Evolutionary conservation across 495 filamentous ascomycete genomes (phyloP).

Genomic region (Recurvomyces mirabilis): DNA sequence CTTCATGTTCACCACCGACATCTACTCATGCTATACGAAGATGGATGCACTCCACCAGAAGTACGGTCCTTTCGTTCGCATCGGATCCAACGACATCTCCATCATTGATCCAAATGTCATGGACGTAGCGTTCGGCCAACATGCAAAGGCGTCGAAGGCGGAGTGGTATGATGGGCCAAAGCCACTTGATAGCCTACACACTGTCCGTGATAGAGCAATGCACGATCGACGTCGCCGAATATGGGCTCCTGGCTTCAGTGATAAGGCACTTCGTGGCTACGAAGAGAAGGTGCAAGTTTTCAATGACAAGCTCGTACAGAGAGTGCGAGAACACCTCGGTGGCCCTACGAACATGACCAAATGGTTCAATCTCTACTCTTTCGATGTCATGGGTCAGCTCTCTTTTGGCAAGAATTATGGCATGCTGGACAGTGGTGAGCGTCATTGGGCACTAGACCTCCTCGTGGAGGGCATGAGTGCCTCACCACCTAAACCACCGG

Average conservation of each 20-base stretch:
- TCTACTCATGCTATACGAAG: conserved; percentile 7
- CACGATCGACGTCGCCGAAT: conserved; percentile 33
- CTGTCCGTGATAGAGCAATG: conserved; percentile 26
- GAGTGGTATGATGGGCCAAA: conserved; percentile 34
- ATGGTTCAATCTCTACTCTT: conserved; percentile 32
- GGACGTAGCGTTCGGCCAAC: conserved; percentile 25
- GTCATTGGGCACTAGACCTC: conserved; percentile 19
- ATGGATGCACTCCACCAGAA: conserved; percentile 14
- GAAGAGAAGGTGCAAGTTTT: conserved; percentile 26
- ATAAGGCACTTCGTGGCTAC: conserved; percentile 31
- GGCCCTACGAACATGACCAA: conserved; percentile 25
- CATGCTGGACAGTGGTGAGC: conserved; percentile 22
- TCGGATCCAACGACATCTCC: conserved; percentile 25
- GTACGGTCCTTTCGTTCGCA: conserved; percentile 18
- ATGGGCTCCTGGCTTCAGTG: conserved; percentile 30
- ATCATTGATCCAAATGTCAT: conserved; percentile 33
- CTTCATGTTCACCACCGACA: background rate
- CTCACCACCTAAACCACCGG: conserved; percentile 13
- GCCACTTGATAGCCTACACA: conserved; percentile 31
- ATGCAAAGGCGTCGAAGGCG: conserved; percentile 30
- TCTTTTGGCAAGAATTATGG: conserved; percentile 30
- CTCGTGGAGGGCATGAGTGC: conserved; percentile 19
- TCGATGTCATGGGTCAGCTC: conserved; percentile 34
- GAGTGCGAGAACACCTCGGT: conserved; percentile 19
- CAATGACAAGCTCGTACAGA: conserved; percentile 25